Conservation (phyloP, 2,329 filamentous ascomycete species). For the Trichoderma sp. region DNA sequence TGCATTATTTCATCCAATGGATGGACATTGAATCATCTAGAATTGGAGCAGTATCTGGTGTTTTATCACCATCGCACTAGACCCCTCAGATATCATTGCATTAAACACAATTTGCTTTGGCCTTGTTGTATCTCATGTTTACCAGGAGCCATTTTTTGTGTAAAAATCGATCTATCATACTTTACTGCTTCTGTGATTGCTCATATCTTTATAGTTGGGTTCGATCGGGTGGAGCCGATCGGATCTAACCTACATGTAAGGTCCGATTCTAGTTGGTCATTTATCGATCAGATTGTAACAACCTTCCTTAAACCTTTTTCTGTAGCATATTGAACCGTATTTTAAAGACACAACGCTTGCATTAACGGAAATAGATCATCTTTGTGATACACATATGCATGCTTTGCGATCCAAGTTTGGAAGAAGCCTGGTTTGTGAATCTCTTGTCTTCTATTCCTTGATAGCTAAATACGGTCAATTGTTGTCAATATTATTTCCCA, state of each 20-base stretch:
- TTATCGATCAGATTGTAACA: not conserved
- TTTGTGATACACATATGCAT: not conserved
- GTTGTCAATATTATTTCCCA: not conserved
- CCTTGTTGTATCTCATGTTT: not conserved
- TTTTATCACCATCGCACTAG: not conserved
- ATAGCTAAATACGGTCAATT: not conserved
- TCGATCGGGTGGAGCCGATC: not conserved
- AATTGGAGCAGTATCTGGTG: not conserved
- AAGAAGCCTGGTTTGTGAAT: not conserved
- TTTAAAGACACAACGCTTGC: not conserved
- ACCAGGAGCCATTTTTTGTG: not conserved
- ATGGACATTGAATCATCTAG: not conserved
- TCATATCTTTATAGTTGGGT: not conserved
- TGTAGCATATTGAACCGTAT: not conserved
- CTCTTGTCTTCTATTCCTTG: not conserved
- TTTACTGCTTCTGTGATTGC: not conserved
- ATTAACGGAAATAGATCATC: not conserved
- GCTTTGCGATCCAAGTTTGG: not conserved
- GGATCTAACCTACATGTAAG: not conserved
- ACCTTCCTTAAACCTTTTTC: not conserved
- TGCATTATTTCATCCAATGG: not conserved
- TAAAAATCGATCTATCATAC: not conserved
- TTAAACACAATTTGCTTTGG: not conserved
- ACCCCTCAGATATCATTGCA: not conserved
- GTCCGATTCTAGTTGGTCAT: not conserved